Conservation (phyloP, 352 stramenopile species). For the Phytophthora multivora region DNA sequence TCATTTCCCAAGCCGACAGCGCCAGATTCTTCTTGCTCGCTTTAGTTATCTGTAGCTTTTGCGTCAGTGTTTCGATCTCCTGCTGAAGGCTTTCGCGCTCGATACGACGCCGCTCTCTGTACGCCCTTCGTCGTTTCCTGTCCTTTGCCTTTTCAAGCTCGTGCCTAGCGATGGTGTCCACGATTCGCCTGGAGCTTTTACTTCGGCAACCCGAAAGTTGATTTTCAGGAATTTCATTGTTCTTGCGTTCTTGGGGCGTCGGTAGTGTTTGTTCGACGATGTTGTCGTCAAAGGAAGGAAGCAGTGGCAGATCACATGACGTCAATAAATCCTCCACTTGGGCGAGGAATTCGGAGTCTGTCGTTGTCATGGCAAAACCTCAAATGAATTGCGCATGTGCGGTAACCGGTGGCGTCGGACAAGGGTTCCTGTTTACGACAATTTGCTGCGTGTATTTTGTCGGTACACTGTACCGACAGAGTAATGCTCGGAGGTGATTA, state of each 20-base stretch:
- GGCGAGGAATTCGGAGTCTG: constrained; percentile 14
- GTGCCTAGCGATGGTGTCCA: neutral
- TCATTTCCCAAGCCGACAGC: neutral
- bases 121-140: constrained; percentile 1
- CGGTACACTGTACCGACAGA: too few relatives aligned
- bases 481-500: too few relatives aligned
- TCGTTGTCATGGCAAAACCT: constrained; percentile 3
- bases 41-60: constrained; percentile 1
- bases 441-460: too few relatives aligned
- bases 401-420: neutral
- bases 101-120: neutral
- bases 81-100: constrained; percentile 10
- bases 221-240: neutral
- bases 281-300: neutral
- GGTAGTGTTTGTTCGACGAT: neutral
- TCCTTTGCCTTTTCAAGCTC: constrained; percentile 12
- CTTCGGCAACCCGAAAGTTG: neutral
- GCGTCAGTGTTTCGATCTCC: constrained; percentile 6
- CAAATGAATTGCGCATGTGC: neutral
- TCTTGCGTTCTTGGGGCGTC: neutral
- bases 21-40: neutral
- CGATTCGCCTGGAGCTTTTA: neutral
- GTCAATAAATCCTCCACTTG: constrained; percentile 13
- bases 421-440: neutral
- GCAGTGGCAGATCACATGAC: neutral